Percentiles rank a stretch among this genome's conserved stretches.
phyloP scores from a whole-genome alignment of 148 eudicot species.

The Silene uniflora region DNA sequence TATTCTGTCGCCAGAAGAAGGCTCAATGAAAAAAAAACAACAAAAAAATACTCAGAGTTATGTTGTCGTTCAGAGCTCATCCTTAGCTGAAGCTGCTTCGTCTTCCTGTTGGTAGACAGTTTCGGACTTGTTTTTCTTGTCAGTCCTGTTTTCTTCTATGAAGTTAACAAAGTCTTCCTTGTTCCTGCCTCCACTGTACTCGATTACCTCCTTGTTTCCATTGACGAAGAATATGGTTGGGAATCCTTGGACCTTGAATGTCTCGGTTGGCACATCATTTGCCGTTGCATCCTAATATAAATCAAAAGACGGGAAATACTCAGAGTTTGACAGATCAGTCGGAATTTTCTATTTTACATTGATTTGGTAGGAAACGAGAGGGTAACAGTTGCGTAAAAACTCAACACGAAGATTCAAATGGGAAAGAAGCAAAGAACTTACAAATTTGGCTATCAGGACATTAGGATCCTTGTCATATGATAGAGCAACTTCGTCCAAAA shows the following conservation, averaged over 20 bases:
- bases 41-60: too few species aligned
- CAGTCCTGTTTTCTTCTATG: constrained; percentile 32
- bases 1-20: too few species aligned
- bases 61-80: constrained; percentile 18
- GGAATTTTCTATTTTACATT: too few species aligned
- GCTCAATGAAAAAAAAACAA: too few species aligned
- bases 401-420: too few species aligned
- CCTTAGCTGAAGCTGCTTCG: constrained; percentile 17
- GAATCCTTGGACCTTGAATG: constrained; percentile 31
- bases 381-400: too few species aligned
- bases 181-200: constrained; percentile 23
- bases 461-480: constrained; percentile 36
- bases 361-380: neutral
- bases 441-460: constrained; percentile 40
- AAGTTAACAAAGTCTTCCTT: constrained; percentile 35
- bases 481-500: constrained; percentile 35
- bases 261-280: constrained; percentile 38
- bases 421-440: constrained; percentile 16
- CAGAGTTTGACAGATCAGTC: too few species aligned
- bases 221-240: constrained; percentile 38
- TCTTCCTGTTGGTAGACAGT: neutral
- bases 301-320: too few species aligned
- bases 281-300: constrained; percentile 37
- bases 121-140: constrained; percentile 8
- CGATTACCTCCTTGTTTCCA: constrained; percentile 20